Evolutionary conservation across 345 rosid species (phyloP), one percentile per base, ranked within the genome.

Genomic region (Acer saccharum): DNA sequence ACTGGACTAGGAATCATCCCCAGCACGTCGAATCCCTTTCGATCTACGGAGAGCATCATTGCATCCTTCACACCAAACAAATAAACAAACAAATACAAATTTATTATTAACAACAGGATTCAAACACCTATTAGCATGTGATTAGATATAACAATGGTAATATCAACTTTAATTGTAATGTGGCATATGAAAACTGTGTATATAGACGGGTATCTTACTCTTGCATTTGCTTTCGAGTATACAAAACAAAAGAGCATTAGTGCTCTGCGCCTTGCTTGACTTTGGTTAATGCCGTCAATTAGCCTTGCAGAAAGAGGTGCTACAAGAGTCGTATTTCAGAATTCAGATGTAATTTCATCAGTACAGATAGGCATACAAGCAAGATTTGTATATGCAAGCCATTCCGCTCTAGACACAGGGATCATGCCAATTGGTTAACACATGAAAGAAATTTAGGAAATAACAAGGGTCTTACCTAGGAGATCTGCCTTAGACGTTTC

Each of bases 261-360:
- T 46, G 92, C 95, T 70, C 89, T 88, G 78, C 97, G 90, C 85
- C 99, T 92, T 20, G 89, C 83, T 85, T 91, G 90, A 44, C 92
- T 87, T 85, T 81, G 92, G 81, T 95, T 94, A 64, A 93, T 88
- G 72, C 99, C 98, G 81, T 95, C 98, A 52, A 94, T 89, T 44
- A 95, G 85, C 81, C 81, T 91, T 27, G 93, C 87, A 71, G 92
- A 84, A 84, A 86, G 81, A 57, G 88, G 87, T 63, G 98, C 95
- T 95, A 81, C 75, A 75, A n/a, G 66, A 43, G 52, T 65, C 27
- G 78, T 65, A 70, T 43, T 57, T 62, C 63, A 71, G 35, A 64
- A 54, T 57, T 62, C 63, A 71, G 43, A 64, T 54, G 77, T 54
- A 55, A 76, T 7, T 65, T 75, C 2, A 65, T 50, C 57, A 69